Evolutionary conservation across 768 basidiomycete genomes (phyloP).

Genomic region (Tulasnella calospora): DNA sequence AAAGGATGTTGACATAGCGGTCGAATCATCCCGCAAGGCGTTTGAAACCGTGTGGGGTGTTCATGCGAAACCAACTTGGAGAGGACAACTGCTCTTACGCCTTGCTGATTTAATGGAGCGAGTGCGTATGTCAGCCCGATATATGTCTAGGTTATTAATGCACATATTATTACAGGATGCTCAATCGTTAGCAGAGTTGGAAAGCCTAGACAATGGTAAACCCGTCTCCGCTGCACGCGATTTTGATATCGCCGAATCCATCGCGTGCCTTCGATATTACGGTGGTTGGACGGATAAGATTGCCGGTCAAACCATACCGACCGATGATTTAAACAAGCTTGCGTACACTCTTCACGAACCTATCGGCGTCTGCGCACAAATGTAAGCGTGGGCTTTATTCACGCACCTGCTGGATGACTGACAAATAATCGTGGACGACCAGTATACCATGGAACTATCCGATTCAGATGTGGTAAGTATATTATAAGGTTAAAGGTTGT

Average conservation of each 20-base stretch:
- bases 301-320: conserved; percentile 76
- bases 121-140: background rate
- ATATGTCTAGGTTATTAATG: background rate
- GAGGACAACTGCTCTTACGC: conserved; percentile 75
- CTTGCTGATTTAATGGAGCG: conserved; percentile 87
- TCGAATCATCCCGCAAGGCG: conserved; percentile 74
- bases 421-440: conserved; percentile 4
- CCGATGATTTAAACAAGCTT: conserved; percentile 67
- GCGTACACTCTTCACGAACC: conserved; percentile 86
- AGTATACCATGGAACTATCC: conserved; percentile 94
- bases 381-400: conserved; percentile 44
- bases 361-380: conserved; percentile 92
- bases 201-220: conserved; percentile 87
- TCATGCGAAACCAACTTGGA: conserved; percentile 73
- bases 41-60: conserved; percentile 86
- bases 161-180: conserved; percentile 44
- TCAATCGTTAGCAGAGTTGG: conserved; percentile 76
- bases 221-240: conserved; percentile 63
- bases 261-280: conserved; percentile 58
- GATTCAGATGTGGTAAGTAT: conserved; percentile 40
- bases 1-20: conserved; percentile 75
- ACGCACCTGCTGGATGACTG: background rate
- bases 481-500: background rate
- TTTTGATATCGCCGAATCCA: conserved; percentile 71
- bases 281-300: conserved; percentile 62